phyloP scores from a whole-genome alignment of 257 asterid species.

The Craterostigma plantagineum region DNA sequence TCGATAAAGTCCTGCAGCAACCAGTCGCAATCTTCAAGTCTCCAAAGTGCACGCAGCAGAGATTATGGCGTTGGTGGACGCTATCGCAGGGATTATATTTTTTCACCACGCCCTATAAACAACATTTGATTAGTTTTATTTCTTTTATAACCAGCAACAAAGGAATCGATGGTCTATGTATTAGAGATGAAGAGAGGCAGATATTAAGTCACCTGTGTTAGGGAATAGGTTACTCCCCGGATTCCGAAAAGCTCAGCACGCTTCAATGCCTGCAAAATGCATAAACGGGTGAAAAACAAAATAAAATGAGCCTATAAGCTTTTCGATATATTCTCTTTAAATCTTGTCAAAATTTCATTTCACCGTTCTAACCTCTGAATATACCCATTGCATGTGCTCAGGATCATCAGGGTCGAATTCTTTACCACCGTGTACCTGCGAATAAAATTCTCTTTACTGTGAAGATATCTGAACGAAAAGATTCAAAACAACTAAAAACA shows the following conservation, averaged over 20 bases:
- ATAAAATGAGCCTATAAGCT: too few relatives aligned
- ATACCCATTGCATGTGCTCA: conserved; percentile 98
- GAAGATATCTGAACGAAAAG: too few relatives aligned
- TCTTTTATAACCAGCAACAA: conserved; percentile 1
- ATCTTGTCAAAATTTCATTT: too few relatives aligned
- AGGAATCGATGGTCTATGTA: not conserved
- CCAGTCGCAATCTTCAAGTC: conserved; percentile 89
- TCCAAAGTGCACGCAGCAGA: conserved; percentile 97
- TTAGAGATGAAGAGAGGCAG: not conserved
- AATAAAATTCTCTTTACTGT: conserved; percentile 4
- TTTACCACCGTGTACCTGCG: conserved; percentile 69
- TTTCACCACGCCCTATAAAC: conserved; percentile 88
- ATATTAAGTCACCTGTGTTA: conserved; percentile 49
- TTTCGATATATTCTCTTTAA: too few relatives aligned
- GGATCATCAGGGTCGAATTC: conserved; percentile 87
- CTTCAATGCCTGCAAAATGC: conserved; percentile 52
- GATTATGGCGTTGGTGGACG: conserved; percentile 92
- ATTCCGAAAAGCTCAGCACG: conserved; percentile 98
- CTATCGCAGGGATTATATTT: conserved; percentile 96
- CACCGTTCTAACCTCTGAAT: conserved; percentile 42
- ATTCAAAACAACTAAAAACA: too few relatives aligned
- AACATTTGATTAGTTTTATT: not conserved
- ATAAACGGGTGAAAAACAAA: too few relatives aligned
- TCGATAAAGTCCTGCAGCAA: conserved; percentile 73
- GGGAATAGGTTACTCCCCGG: conserved; percentile 90